Evolutionary conservation across 106 monocot genomes (phyloP).

Genomic region (Acanthochlamys bracteata): DNA sequence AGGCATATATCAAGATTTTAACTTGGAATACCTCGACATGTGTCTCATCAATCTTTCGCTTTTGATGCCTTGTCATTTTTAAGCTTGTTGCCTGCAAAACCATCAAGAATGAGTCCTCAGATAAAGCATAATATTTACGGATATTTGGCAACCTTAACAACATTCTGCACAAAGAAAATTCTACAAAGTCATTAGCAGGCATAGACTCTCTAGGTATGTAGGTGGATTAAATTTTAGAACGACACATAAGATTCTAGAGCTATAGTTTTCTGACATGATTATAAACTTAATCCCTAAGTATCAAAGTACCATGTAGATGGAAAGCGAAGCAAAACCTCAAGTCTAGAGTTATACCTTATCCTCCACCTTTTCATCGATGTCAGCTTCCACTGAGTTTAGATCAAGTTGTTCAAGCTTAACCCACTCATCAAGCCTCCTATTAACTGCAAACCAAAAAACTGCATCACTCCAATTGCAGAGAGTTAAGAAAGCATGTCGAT

Average conservation of each 20-base stretch:
- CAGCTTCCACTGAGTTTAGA: slow-evolving; percentile 86
- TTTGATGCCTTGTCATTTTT: slow-evolving; percentile 97
- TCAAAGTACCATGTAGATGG: too few species aligned
- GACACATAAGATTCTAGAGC: too few species aligned
- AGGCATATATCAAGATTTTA: too few species aligned
- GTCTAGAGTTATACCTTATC: slow-evolving; percentile 60
- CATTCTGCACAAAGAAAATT: too few species aligned
- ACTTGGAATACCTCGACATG: slow-evolving; percentile 77
- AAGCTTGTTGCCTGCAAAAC: slow-evolving; percentile 76
- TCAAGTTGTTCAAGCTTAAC: slow-evolving; percentile 93
- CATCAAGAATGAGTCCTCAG: neutral
- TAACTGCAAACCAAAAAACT: slow-evolving; percentile 39
- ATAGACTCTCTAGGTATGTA: too few species aligned
- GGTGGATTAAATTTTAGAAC: too few species aligned
- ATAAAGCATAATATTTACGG: neutral
- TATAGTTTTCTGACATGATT: too few species aligned
- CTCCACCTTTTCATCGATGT: slow-evolving; percentile 85
- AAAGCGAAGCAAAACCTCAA: neutral
- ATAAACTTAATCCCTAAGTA: too few species aligned
- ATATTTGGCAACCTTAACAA: too few species aligned
- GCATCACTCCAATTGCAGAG: too few species aligned
- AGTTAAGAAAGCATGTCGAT: too few species aligned
- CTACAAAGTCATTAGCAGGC: too few species aligned
- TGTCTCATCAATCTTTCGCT: slow-evolving; percentile 94
- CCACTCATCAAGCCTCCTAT: slow-evolving; percentile 99